A percentile compares a stretch with the other conserved stretches of the same genome.
phyloP scores from a whole-genome alignment of 1,284 basidiomycete genomes.

The Vanrija sp. region DNA sequence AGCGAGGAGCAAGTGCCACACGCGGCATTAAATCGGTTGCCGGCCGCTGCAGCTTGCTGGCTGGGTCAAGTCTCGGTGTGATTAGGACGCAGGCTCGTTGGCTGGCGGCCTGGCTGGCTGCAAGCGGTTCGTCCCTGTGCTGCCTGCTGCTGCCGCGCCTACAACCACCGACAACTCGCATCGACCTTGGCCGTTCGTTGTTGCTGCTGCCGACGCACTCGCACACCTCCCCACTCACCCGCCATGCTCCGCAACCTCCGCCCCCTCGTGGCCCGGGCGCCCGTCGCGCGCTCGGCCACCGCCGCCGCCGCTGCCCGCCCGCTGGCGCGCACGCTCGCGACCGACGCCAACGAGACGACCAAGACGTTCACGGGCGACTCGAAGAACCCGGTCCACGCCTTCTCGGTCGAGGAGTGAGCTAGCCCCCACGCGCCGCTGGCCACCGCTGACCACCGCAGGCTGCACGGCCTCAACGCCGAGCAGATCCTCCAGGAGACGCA shows the following conservation, averaged over 20 bases:
- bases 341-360: slow-evolving; percentile 8
- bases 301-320: slow-evolving; percentile 24
- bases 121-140: too few relatives aligned
- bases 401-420: slow-evolving; percentile 49
- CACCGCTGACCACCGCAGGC: slow-evolving; percentile 29
- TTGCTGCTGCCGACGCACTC: background rate
- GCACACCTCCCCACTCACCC: slow-evolving; percentile 11
- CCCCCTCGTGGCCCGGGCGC: slow-evolving; percentile 32
- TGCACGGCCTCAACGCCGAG: slow-evolving; percentile 70
- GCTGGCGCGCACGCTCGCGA: slow-evolving; percentile 4
- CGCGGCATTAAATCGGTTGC: too few relatives aligned
- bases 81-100: too few relatives aligned
- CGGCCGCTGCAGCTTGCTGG: too few relatives aligned
- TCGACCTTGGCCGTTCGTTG: too few relatives aligned
- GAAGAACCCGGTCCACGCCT: slow-evolving; percentile 30
- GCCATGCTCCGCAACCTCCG: slow-evolving; percentile 41
- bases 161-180: too few relatives aligned
- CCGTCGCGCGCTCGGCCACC: slow-evolving; percentile 15
- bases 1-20: too few relatives aligned
- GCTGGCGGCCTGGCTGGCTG: too few relatives aligned
- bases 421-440: background rate
- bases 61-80: too few relatives aligned
- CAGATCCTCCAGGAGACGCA: slow-evolving; percentile 75
- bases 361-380: slow-evolving; percentile 61
- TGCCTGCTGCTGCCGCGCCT: too few relatives aligned